phyloP scores from a whole-genome alignment of 1,139 yeast genomes.

The Saccharomycopsis hybrid region DNA sequence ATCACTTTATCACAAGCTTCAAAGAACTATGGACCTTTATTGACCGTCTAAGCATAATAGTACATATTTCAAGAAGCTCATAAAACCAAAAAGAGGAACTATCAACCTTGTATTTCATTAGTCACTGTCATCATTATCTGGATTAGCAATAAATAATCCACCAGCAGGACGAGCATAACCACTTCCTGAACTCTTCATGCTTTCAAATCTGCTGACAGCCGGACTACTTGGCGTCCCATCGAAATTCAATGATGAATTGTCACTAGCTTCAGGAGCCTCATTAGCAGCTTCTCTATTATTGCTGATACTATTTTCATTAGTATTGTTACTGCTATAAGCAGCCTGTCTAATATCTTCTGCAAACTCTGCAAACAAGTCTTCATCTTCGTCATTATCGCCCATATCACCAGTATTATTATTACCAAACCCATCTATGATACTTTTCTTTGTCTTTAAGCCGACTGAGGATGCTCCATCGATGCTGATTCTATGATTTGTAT shows the following conservation, averaged over 20 bases:
- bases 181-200: conserved; percentile 5
- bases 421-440: too few relatives aligned
- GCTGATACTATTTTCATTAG: not conserved
- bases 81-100: not conserved
- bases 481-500: conserved; percentile 1
- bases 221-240: conserved; percentile 4
- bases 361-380: conserved; percentile 19
- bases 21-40: not conserved
- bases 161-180: not conserved
- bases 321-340: not conserved
- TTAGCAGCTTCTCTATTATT: not conserved
- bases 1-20: too few relatives aligned
- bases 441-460: not conserved
- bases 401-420: not conserved
- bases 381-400: conserved; percentile 16
- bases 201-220: conserved; percentile 2
- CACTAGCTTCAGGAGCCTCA: not conserved
- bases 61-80: not conserved
- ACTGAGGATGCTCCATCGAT: conserved; percentile 2
- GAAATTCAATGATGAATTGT: not conserved
- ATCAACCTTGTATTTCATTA: not conserved
- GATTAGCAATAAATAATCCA: conserved; percentile 18
- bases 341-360: conserved; percentile 11
- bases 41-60: not conserved
- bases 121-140: conserved; percentile 13